A percentile compares a stretch with the other conserved stretches of the same genome.
These are phyloP conservation scores for Candida mesenterica DNA, from an alignment of 1,139 yeast genomes.

Conservation along the genomic window DNA sequence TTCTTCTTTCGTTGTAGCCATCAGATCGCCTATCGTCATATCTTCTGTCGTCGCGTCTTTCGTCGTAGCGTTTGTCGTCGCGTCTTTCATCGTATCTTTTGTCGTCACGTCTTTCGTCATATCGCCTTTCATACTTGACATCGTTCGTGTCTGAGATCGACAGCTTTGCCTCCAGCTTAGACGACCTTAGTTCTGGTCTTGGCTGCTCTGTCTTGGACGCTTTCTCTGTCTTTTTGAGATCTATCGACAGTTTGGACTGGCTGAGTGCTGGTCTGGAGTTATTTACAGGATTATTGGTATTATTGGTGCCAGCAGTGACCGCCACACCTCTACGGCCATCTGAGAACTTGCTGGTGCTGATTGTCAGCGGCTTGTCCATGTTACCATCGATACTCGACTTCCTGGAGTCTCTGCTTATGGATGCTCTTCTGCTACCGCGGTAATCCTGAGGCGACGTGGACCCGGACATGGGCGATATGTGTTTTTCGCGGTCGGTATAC, in stretches of 20 bases:
- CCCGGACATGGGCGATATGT: neutral
- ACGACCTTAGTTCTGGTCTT: no score
- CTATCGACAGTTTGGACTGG: no score
- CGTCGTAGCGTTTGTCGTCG: neutral
- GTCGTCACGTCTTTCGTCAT: no score
- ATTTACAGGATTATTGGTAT: no score
- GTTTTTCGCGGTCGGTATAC: neutral
- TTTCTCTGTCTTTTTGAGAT: no score
- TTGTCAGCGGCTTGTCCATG: neutral
- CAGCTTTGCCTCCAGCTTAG: no score
- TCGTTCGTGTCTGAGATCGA: no score
- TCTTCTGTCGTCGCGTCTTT: neutral
- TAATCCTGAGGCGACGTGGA: neutral
- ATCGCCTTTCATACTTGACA: no score
- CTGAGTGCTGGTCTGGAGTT: no score
- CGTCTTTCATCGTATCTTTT: neutral
- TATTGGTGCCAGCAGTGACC: neutral
- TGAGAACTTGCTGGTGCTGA: slow-evolving; percentile 7
- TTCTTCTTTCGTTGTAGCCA: neutral
- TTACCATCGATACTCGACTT: neutral
- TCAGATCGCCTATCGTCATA: neutral
- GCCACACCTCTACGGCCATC: slow-evolving; percentile 7
- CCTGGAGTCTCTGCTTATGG: slow-evolving; percentile 1
- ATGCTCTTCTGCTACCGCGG: slow-evolving; percentile 1
- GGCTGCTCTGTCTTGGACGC: no score